phyloP scores from a whole-genome alignment of 2,329 filamentous ascomycete genomes.

The Curvularia lunata region DNA sequence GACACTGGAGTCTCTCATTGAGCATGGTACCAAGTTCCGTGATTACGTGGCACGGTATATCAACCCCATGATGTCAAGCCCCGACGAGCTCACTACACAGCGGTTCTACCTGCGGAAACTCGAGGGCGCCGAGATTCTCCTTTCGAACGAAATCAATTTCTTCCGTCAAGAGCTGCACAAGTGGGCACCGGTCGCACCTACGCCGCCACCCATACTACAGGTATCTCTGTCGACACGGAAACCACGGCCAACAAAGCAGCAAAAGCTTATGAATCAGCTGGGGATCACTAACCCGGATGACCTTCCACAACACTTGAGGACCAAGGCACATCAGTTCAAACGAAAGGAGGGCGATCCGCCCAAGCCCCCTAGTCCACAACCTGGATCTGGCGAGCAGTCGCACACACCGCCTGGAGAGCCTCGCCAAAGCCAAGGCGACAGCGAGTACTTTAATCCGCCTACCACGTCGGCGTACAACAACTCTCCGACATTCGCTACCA shows the following conservation, averaged over 20 bases:
- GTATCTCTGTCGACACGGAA: slow-evolving; percentile 91
- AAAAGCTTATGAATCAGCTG: slow-evolving; percentile 89
- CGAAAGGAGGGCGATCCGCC: slow-evolving; percentile 65
- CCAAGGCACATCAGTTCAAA: slow-evolving; percentile 62
- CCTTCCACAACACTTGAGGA: slow-evolving; percentile 79
- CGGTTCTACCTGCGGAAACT: slow-evolving; percentile 97
- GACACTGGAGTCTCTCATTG: slow-evolving; percentile 81
- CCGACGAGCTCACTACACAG: slow-evolving; percentile 86
- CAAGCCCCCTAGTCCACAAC: slow-evolving; percentile 42
- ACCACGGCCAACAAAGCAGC: slow-evolving; percentile 92
- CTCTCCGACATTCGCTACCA: slow-evolving; percentile 44
- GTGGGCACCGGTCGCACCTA: slow-evolving; percentile 87
- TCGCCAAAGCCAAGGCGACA: slow-evolving; percentile 36
- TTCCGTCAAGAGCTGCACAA: slow-evolving; percentile 95
- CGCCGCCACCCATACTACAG: slow-evolving; percentile 83
- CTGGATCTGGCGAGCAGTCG: slow-evolving; percentile 44
- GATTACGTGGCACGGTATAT: slow-evolving; percentile 81
- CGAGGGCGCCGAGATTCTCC: slow-evolving; percentile 91
- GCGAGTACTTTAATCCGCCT: slow-evolving; percentile 43
- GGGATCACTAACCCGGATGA: slow-evolving; percentile 91
- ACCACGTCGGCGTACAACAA: slow-evolving; percentile 39
- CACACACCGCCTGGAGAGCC: slow-evolving; percentile 49
- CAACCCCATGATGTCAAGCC: slow-evolving; percentile 79
- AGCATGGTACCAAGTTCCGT: slow-evolving; percentile 82
- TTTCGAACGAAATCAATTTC: slow-evolving; percentile 95